phyloP scores from a whole-genome alignment of 2,329 filamentous ascomycete species.

The Phialemoniopsis sp. region DNA sequence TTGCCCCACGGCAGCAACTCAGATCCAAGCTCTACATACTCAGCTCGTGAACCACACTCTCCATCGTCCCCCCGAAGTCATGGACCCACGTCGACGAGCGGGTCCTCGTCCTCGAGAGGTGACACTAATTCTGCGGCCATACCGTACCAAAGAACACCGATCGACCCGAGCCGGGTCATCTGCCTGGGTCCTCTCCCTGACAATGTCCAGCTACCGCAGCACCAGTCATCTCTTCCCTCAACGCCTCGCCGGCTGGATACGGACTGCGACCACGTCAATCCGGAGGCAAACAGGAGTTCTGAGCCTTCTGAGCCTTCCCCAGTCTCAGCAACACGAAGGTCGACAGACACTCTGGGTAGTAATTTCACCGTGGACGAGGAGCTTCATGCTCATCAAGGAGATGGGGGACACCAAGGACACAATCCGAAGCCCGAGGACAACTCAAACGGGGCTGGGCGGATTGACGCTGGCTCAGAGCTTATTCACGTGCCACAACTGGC shows the following conservation, averaged over 20 bases:
- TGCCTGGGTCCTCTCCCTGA: slow-evolving; percentile 52
- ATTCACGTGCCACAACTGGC: slow-evolving; percentile 48
- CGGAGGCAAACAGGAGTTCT: not conserved
- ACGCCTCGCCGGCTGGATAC: slow-evolving; percentile 20
- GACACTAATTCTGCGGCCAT: slow-evolving; percentile 19
- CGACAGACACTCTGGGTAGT: slow-evolving; percentile 46
- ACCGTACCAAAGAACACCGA: slow-evolving; percentile 41
- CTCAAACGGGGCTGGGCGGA: slow-evolving; percentile 31
- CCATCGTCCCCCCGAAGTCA: slow-evolving; percentile 8
- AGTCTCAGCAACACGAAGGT: slow-evolving; percentile 12
- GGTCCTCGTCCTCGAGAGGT: slow-evolving; percentile 3
- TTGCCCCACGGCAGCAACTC: slow-evolving; percentile 14
- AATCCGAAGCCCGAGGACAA: slow-evolving; percentile 1
- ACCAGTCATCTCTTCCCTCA: slow-evolving; percentile 18
- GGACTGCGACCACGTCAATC: slow-evolving; percentile 12
- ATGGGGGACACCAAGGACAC: slow-evolving; percentile 1
- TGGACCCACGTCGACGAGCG: slow-evolving; percentile 1
- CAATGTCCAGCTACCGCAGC: slow-evolving; percentile 34
- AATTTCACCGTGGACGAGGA: slow-evolving; percentile 55
- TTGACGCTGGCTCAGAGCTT: slow-evolving; percentile 38
- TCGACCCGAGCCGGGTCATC: slow-evolving; percentile 48
- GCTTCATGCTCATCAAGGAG: slow-evolving; percentile 14
- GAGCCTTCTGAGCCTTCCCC: slow-evolving; percentile 12
- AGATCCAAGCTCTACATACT: slow-evolving; percentile 16
- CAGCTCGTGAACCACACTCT: slow-evolving; percentile 15